Percentiles rank a stretch among this genome's conserved stretches.
These are phyloP conservation scores for Lycium ferocissimum DNA, from an alignment of 257 asterid genomes.

Conservation along the genomic window DNA sequence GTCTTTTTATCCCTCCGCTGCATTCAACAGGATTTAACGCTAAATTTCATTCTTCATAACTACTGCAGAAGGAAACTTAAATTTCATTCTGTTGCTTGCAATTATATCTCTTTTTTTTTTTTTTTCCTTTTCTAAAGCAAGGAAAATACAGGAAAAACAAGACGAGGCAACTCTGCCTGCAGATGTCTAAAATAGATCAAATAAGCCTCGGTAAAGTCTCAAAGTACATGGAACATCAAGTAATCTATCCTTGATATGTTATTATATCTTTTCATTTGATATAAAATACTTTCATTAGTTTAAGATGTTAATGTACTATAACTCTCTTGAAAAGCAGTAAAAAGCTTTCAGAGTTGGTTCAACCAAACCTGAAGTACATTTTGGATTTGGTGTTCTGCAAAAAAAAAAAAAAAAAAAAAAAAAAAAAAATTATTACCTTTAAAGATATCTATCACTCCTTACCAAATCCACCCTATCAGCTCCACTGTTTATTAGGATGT, in stretches of 20 bases:
- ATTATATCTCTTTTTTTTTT: background rate
- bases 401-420: background rate
- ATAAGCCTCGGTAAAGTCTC: background rate
- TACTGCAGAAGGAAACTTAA: background rate
- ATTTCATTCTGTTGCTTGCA: background rate
- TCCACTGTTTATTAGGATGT: conserved; percentile 46
- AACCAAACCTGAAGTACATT: background rate
- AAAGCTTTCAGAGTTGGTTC: background rate
- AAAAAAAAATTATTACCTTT: background rate
- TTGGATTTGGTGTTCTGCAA: conserved; percentile 26
- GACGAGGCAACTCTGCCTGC: background rate
- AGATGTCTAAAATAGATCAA: background rate
- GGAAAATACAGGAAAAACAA: background rate
- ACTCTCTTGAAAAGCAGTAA: background rate
- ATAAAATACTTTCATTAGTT: background rate
- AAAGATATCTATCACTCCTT: background rate
- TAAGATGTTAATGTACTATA: background rate
- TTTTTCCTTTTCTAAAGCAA: background rate
- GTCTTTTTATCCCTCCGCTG: background rate
- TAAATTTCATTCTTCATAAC: background rate
- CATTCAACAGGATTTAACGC: background rate
- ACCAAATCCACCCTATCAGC: conserved; percentile 61
- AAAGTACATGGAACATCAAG: background rate
- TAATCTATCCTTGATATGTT: background rate
- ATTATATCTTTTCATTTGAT: background rate